Base-by-base conservation (phyloP, 2,329 filamentous ascomycete genomes). In the Sclerotinia nivalis region DNA sequence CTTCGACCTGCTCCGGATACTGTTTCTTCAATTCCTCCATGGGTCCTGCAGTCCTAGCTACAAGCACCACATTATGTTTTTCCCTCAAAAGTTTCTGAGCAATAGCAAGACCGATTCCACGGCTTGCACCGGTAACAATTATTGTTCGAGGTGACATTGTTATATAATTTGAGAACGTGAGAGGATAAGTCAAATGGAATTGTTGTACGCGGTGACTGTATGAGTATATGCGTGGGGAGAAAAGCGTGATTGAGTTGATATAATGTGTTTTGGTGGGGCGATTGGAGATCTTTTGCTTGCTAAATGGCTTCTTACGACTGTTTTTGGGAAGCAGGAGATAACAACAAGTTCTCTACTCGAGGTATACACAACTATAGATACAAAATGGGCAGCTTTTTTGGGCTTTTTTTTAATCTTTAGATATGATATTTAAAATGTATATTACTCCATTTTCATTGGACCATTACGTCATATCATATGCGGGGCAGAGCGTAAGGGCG, bases 61-160 rank as follows among this genome's bases (percentile, higher is more conserved):
- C 84, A 22, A 88, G 77, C 50, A 90, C 84, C 22, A 90, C 83
- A 70, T 85, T 87, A 80, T 90, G 87, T 0, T 81, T 82, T 55
- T 83, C 81, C 28, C 79, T 76, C 10, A 90, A 79, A 43, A 90
- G 81, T 59, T 83, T 80, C 54, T 83, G 79, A 3, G 86, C 81
- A 10, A 89, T 80, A 71, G 86, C 86, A 15, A 88, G 82, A 61
- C 88, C 88, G 66, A 90, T 85, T 37, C 88, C 88, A 70, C 87
- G 86, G 79, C 87, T 89, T 25, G 87, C 87, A 43, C 88, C 88
- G 3, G 88, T 90, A 47, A 94, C 83, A 71, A 93, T 88, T 76
- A 93, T 87, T 31, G 87, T 88, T 78, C 92, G 91, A 10, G 85
- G 79, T n/a, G 82, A 66, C 81, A 86, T 84, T 22, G 25, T 52